Conservation (phyloP, 2,329 filamentous ascomycete genomes). For the Sporothrix globosa region DNA sequence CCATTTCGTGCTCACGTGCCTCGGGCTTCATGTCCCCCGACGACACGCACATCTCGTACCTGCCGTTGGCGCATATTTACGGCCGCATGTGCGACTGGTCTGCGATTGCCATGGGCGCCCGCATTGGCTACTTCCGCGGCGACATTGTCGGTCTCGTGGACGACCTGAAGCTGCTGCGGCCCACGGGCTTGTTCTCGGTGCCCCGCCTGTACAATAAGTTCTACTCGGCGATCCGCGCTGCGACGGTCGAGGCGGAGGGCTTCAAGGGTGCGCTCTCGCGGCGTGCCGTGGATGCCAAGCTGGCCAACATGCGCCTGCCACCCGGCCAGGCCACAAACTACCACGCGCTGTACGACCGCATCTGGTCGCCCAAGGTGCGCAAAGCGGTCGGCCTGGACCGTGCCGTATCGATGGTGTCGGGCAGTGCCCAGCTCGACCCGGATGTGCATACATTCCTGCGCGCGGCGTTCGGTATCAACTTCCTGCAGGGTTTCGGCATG, state of each 20-base stretch:
- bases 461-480: slow-evolving; percentile 75
- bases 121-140: slow-evolving; percentile 92
- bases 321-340: slow-evolving; percentile 75
- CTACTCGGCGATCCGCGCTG: slow-evolving; percentile 76
- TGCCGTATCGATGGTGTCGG: slow-evolving; percentile 74
- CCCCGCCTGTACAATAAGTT: slow-evolving; percentile 92
- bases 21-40: slow-evolving; percentile 53
- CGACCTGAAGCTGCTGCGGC: slow-evolving; percentile 84
- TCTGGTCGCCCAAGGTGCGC: slow-evolving; percentile 88
- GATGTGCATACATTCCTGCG: slow-evolving; percentile 86
- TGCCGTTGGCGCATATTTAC: slow-evolving; percentile 93
- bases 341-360: slow-evolving; percentile 77
- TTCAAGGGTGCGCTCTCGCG: slow-evolving; percentile 80
- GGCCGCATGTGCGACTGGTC: slow-evolving; percentile 81
- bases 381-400: slow-evolving; percentile 81
- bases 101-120: slow-evolving; percentile 69
- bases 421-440: slow-evolving; percentile 88
- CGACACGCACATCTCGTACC: slow-evolving; percentile 79
- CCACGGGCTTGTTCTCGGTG: slow-evolving; percentile 83
- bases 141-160: slow-evolving; percentile 85
- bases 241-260: slow-evolving; percentile 77
- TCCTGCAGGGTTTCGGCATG: slow-evolving; percentile 88
- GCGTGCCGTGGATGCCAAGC: slow-evolving; percentile 78
- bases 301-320: slow-evolving; percentile 73
- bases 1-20: slow-evolving; percentile 63